Conservation (phyloP, 106 monocot genomes). For the Hemerocallis citrina region DNA sequence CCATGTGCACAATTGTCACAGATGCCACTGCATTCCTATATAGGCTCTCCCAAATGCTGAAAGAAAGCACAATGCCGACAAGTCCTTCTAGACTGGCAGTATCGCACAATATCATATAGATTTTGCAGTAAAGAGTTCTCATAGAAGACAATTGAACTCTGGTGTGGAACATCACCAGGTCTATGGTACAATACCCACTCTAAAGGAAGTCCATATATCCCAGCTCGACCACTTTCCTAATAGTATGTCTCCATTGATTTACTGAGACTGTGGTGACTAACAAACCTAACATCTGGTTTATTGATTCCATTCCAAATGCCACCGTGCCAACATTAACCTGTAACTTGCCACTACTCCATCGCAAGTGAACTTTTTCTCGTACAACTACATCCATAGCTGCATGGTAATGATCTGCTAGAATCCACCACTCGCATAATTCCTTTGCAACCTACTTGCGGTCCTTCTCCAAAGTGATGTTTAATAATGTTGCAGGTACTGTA, state of each 20-base stretch:
- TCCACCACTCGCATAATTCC: constrained; percentile 67
- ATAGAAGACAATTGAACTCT: constrained; percentile 99
- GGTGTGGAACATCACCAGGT: constrained; percentile 86
- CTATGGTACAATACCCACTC: constrained; percentile 89
- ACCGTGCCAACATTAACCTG: constrained; percentile 99
- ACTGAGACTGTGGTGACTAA: constrained; percentile 99
- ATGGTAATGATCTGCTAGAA: constrained; percentile 92
- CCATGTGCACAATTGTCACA: constrained; percentile 92
- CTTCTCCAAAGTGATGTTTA: no score
- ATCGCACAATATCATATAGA: constrained; percentile 91
- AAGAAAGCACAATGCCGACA: constrained; percentile 87
- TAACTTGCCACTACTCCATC: constrained; percentile 92
- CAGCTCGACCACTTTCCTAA: constrained; percentile 99
- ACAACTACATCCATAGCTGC: constrained; percentile 87
- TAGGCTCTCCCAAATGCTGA: constrained; percentile 78
- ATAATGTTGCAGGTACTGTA: no score
- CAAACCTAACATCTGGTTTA: constrained; percentile 99
- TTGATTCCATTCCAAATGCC: constrained; percentile 99
- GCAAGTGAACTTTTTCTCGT: constrained; percentile 86
- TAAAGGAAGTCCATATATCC: constrained; percentile 95
- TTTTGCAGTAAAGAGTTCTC: constrained; percentile 97
- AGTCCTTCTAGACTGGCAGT: constrained; percentile 88
- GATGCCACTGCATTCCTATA: constrained; percentile 92
- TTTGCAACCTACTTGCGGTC: constrained; percentile 96
- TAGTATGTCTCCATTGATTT: constrained; percentile 99